These are phyloP conservation scores for Eutrema salsugineum DNA, from an alignment of 441 rosid species.

Conservation along the genomic window DNA sequence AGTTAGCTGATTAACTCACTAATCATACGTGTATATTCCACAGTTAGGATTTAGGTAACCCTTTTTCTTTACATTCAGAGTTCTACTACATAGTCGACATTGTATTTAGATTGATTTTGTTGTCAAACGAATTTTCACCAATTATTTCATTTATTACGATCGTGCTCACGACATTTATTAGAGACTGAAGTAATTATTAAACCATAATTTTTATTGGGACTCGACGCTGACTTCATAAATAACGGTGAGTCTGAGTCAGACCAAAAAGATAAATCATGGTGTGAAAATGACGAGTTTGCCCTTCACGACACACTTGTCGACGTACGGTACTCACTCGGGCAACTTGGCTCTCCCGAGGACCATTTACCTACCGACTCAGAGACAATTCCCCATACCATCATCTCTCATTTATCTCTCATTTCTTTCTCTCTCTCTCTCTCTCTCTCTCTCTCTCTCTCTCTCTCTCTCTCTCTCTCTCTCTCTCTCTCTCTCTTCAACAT, in stretches of 20 bases:
- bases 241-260: no score
- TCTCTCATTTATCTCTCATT: not conserved
- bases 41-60: not conserved
- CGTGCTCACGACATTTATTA: constrained; percentile 7
- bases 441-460: not conserved
- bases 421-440: not conserved
- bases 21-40: not conserved
- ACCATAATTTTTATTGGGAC: not conserved
- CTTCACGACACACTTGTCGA: constrained; percentile 26
- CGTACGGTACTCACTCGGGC: constrained; percentile 26
- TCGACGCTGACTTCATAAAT: constrained; percentile 13
- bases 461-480: not conserved
- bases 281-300: not conserved
- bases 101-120: not conserved
- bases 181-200: not conserved
- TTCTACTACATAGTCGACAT: not conserved
- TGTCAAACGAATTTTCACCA: not conserved
- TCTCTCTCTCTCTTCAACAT: not conserved
- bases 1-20: no score
- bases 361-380: constrained; percentile 27
- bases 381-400: constrained; percentile 1
- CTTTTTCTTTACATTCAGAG: not conserved
- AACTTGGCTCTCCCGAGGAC: constrained; percentile 17
- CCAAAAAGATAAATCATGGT: no score
- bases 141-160: not conserved